Conservation (phyloP, 2,329 filamentous ascomycete species). For the Fusarium chlamydosporum region DNA sequence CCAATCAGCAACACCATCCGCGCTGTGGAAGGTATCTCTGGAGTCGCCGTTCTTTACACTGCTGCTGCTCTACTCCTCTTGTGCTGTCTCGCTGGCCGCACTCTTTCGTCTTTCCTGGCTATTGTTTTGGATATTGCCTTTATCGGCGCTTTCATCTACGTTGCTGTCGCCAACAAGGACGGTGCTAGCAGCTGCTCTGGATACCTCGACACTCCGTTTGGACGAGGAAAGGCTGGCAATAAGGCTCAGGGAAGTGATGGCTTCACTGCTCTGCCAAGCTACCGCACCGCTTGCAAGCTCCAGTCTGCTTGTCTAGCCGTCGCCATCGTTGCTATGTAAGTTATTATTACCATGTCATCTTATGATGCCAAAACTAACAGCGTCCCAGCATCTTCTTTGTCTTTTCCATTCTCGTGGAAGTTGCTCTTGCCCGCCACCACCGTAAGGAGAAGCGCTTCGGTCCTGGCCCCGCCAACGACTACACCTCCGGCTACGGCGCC, state of each 20-base stretch:
- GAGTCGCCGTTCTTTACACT: conserved; percentile 80
- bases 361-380: neutral
- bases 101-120: conserved; percentile 78
- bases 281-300: conserved; percentile 74
- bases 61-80: conserved; percentile 79
- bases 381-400: conserved; percentile 78
- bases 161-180: conserved; percentile 79
- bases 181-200: conserved; percentile 75
- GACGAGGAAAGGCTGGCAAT: conserved; percentile 69
- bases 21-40: conserved; percentile 84
- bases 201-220: conserved; percentile 76
- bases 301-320: conserved; percentile 84
- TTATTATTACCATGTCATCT: neutral
- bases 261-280: conserved; percentile 64
- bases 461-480: conserved; percentile 64
- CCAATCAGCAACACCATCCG: conserved; percentile 75
- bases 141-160: conserved; percentile 82
- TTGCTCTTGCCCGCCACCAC: conserved; percentile 77
- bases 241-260: conserved; percentile 63
- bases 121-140: conserved; percentile 85
- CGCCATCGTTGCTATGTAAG: conserved; percentile 81
- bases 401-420: conserved; percentile 77
- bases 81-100: conserved; percentile 82
- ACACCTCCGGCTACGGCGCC: conserved; percentile 69
- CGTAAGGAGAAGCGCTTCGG: conserved; percentile 81